These are phyloP conservation scores for Cercospora beticola DNA, from an alignment of 2,329 filamentous ascomycete genomes.

Conservation along the genomic window DNA sequence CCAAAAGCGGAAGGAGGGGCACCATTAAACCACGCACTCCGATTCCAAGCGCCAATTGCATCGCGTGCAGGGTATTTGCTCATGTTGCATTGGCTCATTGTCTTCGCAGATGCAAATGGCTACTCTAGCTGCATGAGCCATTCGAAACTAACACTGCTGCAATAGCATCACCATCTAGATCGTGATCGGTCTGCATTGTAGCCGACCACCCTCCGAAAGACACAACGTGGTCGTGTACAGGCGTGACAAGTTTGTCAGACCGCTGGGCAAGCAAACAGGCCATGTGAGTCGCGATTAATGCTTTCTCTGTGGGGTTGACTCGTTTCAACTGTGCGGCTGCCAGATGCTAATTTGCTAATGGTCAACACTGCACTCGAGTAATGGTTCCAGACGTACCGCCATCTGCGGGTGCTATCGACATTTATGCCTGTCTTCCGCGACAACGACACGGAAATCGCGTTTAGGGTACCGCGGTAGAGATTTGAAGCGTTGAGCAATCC, in stretches of 20 bases:
- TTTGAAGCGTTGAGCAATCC: neutral
- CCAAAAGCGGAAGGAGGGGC: constrained; percentile 9
- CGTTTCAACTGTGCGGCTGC: neutral
- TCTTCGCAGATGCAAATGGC: neutral
- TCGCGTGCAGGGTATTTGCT: neutral
- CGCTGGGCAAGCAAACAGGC: neutral
- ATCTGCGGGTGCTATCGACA: neutral
- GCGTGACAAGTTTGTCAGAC: constrained; percentile 1
- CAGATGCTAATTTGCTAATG: neutral
- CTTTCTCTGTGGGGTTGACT: neutral
- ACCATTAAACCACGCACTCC: neutral
- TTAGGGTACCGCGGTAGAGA: neutral
- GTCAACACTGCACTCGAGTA: neutral
- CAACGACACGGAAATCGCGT: neutral
- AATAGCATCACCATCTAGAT: neutral
- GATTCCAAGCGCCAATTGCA: neutral
- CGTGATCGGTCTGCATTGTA: neutral
- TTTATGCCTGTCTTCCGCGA: neutral
- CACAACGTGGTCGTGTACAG: neutral
- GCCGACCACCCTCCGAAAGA: neutral
- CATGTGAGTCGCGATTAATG: neutral
- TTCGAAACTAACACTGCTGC: neutral
- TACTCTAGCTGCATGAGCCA: neutral
- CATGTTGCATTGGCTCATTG: constrained; percentile 1
- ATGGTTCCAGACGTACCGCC: neutral